phyloP scores from a whole-genome alignment of 768 basidiomycete genomes.

The Sarcodon sp. region DNA sequence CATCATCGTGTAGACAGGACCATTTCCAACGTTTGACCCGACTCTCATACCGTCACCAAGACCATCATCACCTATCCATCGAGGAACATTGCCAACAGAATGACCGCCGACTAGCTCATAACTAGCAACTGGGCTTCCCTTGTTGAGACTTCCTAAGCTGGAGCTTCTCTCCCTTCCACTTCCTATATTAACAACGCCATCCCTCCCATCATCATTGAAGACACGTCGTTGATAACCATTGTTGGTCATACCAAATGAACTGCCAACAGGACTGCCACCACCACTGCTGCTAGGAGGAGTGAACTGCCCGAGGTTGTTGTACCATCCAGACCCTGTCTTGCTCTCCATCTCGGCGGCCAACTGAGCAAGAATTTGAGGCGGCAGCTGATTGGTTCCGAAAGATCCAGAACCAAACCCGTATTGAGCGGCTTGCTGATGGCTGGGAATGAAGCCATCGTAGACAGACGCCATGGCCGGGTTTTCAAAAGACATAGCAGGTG shows the following conservation, averaged over 20 bases:
- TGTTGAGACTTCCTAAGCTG: background rate
- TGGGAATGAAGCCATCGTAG: constrained; percentile 18
- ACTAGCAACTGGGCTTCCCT: background rate
- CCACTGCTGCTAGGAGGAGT: background rate
- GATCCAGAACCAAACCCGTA: background rate
- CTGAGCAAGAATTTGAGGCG: background rate
- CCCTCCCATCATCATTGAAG: background rate
- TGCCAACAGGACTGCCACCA: background rate
- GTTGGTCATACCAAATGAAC: background rate
- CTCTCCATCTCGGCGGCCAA: background rate
- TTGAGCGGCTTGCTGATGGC: constrained; percentile 16
- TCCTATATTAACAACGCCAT: background rate
- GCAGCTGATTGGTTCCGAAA: background rate
- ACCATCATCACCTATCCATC: background rate
- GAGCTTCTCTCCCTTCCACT: background rate
- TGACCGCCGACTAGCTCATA: background rate
- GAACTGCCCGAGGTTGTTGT: background rate
- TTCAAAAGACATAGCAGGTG: constrained; percentile 34
- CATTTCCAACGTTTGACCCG: too few relatives aligned
- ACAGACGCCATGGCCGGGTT: constrained; percentile 36
- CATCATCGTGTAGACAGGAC: too few relatives aligned
- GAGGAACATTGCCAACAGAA: background rate
- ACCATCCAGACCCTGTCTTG: background rate
- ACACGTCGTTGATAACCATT: background rate
- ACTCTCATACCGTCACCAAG: too few relatives aligned